A percentile compares a stretch with the other conserved stretches of the same genome.
phyloP scores from a whole-genome alignment of 2,329 filamentous ascomycete species.

The Fusarium illudens region DNA sequence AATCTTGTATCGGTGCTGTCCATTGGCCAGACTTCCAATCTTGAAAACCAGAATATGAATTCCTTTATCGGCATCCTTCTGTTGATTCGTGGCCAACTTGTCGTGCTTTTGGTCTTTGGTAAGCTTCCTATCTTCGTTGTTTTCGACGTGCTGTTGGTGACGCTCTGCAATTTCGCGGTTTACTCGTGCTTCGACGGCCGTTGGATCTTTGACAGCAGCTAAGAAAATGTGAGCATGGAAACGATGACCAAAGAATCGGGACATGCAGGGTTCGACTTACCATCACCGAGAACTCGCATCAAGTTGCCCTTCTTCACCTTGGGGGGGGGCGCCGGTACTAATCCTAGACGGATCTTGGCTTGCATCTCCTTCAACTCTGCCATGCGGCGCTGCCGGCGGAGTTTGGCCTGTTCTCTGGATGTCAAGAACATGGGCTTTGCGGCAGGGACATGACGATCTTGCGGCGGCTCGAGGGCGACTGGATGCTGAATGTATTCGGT shows the following conservation, averaged over 20 bases:
- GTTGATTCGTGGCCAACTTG: constrained; percentile 84
- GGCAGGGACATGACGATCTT: constrained; percentile 81
- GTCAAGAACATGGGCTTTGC: constrained; percentile 95
- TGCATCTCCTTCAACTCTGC: constrained; percentile 95
- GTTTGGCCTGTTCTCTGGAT: constrained; percentile 87
- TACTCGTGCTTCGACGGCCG: constrained; percentile 93
- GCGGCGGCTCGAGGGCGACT: constrained; percentile 87
- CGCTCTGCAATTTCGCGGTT: constrained; percentile 93
- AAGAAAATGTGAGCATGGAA: constrained; percentile 30
- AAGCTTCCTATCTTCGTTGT: constrained; percentile 86
- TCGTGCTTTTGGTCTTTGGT: constrained; percentile 87
- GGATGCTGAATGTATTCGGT: constrained; percentile 94
- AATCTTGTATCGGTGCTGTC: constrained; percentile 93
- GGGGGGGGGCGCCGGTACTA: constrained; percentile 88
- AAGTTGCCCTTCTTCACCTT: constrained; percentile 98
- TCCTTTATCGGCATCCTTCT: constrained; percentile 86
- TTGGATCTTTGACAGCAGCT: constrained; percentile 88
- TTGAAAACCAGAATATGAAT: constrained; percentile 89
- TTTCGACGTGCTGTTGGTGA: constrained; percentile 76
- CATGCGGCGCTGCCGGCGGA: constrained; percentile 88
- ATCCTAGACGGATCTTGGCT: constrained; percentile 90
- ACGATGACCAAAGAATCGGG: neutral
- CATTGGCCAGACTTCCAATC: constrained; percentile 88
- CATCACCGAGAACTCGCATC: constrained; percentile 93
- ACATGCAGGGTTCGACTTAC: constrained; percentile 52